Percentiles rank a stretch among this genome's conserved stretches.
These are phyloP conservation scores for Geotrichum fermentans DNA, from an alignment of 1,139 yeast species.

Conservation along the genomic window DNA sequence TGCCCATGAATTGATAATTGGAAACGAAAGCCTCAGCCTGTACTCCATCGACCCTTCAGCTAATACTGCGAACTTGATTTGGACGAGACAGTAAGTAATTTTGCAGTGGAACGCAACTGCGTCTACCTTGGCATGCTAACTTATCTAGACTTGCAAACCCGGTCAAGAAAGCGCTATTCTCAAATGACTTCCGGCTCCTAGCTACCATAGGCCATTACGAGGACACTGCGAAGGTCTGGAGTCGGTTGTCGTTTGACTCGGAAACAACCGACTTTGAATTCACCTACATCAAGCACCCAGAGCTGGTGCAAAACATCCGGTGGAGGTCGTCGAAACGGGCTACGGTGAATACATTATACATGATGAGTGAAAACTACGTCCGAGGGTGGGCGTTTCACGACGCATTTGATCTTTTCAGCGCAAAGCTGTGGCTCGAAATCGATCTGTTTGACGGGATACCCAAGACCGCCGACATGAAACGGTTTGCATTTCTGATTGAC, in stretches of 20 bases:
- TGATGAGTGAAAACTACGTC: conserved; percentile 53
- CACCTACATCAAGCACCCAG: conserved; percentile 62
- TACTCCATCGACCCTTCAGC: conserved; percentile 48
- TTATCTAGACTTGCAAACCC: conserved; percentile 43
- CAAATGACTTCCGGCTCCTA: conserved; percentile 62
- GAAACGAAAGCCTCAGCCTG: conserved; percentile 52
- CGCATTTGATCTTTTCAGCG: conserved; percentile 34
- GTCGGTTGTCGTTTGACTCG: conserved; percentile 63
- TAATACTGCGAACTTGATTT: conserved; percentile 39
- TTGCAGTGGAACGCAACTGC: no score
- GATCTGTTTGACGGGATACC: conserved; percentile 37
- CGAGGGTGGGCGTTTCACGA: conserved; percentile 74
- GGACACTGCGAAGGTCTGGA: conserved; percentile 70
- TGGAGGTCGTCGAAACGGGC: conserved; percentile 31
- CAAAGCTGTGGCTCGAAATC: conserved; percentile 57
- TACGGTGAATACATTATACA: conserved; percentile 56
- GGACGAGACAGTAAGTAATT: conserved; percentile 50
- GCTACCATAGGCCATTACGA: conserved; percentile 58
- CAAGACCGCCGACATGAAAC: conserved; percentile 28
- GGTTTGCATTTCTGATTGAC: conserved; percentile 53
- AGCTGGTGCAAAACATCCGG: conserved; percentile 46
- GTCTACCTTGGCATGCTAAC: no score
- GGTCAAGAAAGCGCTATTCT: conserved; percentile 49
- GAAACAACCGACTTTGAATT: conserved; percentile 67
- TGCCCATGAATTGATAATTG: conserved; percentile 58